phyloP scores from a whole-genome alignment of 192 early-diverging fungal genomes.

The Coemansia sp. region DNA sequence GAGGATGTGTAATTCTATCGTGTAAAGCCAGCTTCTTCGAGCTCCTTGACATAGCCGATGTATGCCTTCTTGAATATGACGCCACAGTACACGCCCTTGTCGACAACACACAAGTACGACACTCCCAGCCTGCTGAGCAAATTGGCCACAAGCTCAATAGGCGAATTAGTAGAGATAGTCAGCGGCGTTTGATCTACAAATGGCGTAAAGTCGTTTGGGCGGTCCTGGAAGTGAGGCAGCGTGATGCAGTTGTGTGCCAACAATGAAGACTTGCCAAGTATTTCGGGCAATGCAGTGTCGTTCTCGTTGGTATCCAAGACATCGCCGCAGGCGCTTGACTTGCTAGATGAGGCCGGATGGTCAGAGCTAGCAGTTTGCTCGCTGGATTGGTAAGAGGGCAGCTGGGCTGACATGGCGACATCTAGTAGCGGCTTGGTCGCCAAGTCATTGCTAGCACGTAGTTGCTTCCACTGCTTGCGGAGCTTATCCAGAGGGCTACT shows the following conservation, averaged over 20 bases:
- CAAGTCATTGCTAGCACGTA: background rate
- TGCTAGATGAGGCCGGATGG: background rate
- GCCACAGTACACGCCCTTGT: constrained; percentile 74
- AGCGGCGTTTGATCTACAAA: constrained; percentile 71
- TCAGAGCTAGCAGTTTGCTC: constrained; percentile 7
- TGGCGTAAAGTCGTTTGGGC: constrained; percentile 43
- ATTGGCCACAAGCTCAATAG: constrained; percentile 84
- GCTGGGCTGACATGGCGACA: background rate
- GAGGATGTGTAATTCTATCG: constrained; percentile 8
- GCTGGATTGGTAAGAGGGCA: constrained; percentile 22
- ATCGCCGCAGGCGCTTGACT: background rate
- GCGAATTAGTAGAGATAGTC: constrained; percentile 67
- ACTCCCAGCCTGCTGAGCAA: constrained; percentile 82
- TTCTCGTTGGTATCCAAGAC: background rate
- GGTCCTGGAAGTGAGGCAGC: constrained; percentile 38
- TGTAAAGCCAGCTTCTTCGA: constrained; percentile 59
- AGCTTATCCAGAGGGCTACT: constrained; percentile 4
- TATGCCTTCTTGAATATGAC: constrained; percentile 85
- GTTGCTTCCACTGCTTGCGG: background rate
- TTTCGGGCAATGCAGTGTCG: background rate
- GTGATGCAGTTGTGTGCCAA: constrained; percentile 19
- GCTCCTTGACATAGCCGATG: constrained; percentile 70
- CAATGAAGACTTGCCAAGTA: background rate
- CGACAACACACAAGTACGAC: constrained; percentile 75
- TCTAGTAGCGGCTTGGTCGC: constrained; percentile 12